Evolutionary conservation across 1,139 yeast genomes (phyloP), one percentile per base, ranked within the genome.

Genomic region (Pichia sp.): DNA sequence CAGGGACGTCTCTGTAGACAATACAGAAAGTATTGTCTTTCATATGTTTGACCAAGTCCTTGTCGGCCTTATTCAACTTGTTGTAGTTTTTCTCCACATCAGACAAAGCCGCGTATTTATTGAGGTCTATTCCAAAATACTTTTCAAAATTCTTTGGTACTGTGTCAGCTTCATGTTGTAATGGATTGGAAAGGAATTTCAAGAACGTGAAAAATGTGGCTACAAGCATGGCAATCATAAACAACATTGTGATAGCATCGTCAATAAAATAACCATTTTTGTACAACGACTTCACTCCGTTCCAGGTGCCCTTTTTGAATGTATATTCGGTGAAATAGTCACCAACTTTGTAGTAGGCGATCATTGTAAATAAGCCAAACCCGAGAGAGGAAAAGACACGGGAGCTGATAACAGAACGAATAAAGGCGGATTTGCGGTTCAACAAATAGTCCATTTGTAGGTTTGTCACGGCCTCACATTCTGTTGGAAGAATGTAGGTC

Each of bases 381-480:
- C 55, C 16, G 4, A 56, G 8, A 4, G 61, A 51, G 5, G 55
- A 26, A 0, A 80, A 71, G 19, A 71, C 50, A 6, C 79, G 80
- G 59, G 82, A 81, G 73, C 77, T 73, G 50, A 85, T 72, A 19
- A 85, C 66, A 51, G 67, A 64, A 54, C 69, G 72, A 62, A 80
- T 82, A 52, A 83, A 75, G 41, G 70, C 60, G 2, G 84, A 72
- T 65, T 83, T 87, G 50, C 77, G 72, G 66, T 80, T 85, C 55
- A 84, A 75, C 57, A 80, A 75, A 64, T 78, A 80, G 67, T 86
- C 93, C 52, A 87, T 81, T 41, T 84, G 82, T 55, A 86, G 70
- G 54, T 80, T 81, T 54, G 84, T 67, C 1, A 85, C 80, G 6
- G 87, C 87, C 53, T 81, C 80, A 1, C 85, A 74, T 49, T 75